Conservation (phyloP, 2,329 filamentous ascomycete genomes). For the Ophiosphaerella herpotricha region DNA sequence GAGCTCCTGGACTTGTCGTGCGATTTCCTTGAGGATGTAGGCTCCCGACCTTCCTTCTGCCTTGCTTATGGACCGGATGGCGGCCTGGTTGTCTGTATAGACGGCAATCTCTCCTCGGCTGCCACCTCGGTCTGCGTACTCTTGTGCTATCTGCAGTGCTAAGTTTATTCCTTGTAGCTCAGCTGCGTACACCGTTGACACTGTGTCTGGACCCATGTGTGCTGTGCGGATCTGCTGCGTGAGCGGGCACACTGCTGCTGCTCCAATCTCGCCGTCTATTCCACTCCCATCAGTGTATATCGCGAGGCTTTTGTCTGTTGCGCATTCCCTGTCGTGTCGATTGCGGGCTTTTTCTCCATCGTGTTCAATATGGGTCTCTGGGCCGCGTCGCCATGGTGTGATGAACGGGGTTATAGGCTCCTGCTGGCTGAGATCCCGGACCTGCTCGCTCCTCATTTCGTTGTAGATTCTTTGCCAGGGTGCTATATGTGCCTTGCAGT, state of each 20-base stretch:
- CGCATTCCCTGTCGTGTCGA: conserved; percentile 18
- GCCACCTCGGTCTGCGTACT: conserved; percentile 14
- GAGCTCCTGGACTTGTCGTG: conserved; percentile 12
- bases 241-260: conserved; percentile 17
- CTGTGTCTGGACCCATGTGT: conserved; percentile 13
- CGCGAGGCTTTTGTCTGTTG: conserved; percentile 14
- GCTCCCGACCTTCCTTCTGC: conserved; percentile 13
- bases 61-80: conserved; percentile 16
- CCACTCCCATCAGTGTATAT: conserved; percentile 28
- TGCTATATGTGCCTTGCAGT: no score
- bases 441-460: no score
- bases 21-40: conserved; percentile 20
- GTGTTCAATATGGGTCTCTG: no score
- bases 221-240: conserved; percentile 13
- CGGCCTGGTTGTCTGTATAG: conserved; percentile 23
- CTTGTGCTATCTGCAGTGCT: conserved; percentile 20
- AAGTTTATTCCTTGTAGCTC: conserved; percentile 21
- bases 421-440: no score
- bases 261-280: conserved; percentile 19
- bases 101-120: conserved; percentile 10
- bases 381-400: no score
- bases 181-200: conserved; percentile 15
- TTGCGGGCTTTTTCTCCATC: no score
- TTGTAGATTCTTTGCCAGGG: no score
- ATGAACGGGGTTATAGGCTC: no score